These are phyloP conservation scores for Ophiocordyceps camponoti-saundersi DNA, from an alignment of 2,329 filamentous ascomycete species.

Conservation along the genomic window DNA sequence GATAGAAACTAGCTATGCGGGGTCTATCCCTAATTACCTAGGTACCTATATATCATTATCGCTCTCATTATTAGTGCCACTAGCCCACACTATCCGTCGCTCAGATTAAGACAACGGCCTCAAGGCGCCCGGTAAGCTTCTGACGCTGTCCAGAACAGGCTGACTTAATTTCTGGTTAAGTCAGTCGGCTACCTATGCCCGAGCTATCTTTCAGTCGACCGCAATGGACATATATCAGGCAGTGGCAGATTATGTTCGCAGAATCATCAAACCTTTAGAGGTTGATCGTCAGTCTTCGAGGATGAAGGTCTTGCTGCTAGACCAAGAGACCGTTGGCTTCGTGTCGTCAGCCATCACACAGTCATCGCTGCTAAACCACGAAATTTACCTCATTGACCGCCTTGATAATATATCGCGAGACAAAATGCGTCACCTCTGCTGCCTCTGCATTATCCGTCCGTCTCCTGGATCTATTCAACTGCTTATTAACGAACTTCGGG, in stretches of 20 bases:
- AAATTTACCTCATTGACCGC: constrained; percentile 94
- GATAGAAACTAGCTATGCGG: no score
- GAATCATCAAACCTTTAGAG: constrained; percentile 64
- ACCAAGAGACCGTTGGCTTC: constrained; percentile 85
- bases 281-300: constrained; percentile 61
- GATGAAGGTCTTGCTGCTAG: constrained; percentile 95
- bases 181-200: no score
- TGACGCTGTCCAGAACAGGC: no score
- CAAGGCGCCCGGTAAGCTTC: no score
- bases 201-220: no score
- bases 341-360: constrained; percentile 92
- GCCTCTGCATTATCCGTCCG: constrained; percentile 81
- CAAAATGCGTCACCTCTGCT: constrained; percentile 95
- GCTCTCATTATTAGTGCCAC: no score
- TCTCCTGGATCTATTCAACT: constrained; percentile 85
- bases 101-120: no score
- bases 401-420: constrained; percentile 79
- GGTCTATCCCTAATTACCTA: no score
- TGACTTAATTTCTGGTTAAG: no score
- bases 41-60: no score
- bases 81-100: no score
- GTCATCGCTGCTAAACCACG: constrained; percentile 83
- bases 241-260: constrained; percentile 86
- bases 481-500: constrained; percentile 85
- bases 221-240: constrained; percentile 86